Conservation (phyloP, 306 rosid species). For the Mimosa pudica region DNA sequence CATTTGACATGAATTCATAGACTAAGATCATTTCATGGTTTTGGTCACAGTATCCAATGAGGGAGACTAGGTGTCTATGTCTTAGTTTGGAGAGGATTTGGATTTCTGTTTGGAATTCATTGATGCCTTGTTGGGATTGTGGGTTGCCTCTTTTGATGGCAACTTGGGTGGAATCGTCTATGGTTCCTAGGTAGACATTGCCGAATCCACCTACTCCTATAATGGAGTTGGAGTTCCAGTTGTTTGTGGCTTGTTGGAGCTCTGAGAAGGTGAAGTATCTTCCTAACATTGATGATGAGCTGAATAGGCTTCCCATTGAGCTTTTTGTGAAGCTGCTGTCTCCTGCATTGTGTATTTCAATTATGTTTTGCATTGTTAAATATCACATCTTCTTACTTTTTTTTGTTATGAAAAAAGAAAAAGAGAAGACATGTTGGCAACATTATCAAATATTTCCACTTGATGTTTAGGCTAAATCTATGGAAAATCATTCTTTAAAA, state of each 20-base stretch:
- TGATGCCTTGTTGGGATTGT: constrained; percentile 70
- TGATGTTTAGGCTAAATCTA: too few species aligned
- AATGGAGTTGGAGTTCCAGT: constrained; percentile 50
- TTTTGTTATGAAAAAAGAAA: too few species aligned
- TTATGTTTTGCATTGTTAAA: too few species aligned
- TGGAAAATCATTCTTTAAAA: too few species aligned
- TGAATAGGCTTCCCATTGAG: constrained; percentile 52
- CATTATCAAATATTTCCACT: too few species aligned
- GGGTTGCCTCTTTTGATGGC: constrained; percentile 69
- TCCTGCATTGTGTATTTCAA: constrained; percentile 33
- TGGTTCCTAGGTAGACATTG: constrained; percentile 55
- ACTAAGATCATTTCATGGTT: constrained; percentile 62
- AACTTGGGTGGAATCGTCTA: constrained; percentile 59
- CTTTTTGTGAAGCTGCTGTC: constrained; percentile 55
- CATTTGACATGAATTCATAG: constrained; percentile 65
- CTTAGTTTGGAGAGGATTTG: constrained; percentile 66
- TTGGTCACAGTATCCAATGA: constrained; percentile 67
- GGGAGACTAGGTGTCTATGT: constrained; percentile 63
- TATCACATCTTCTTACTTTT: too few species aligned
- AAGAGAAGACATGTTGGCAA: too few species aligned
- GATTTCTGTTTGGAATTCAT: constrained; percentile 61
- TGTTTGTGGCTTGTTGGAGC: constrained; percentile 63
- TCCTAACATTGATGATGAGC: constrained; percentile 53
- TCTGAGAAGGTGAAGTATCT: constrained; percentile 54
- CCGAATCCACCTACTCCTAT: constrained; percentile 74